Evolutionary conservation across 1,284 basidiomycete species (phyloP).

Genomic region (Hemileia vastatrix): DNA sequence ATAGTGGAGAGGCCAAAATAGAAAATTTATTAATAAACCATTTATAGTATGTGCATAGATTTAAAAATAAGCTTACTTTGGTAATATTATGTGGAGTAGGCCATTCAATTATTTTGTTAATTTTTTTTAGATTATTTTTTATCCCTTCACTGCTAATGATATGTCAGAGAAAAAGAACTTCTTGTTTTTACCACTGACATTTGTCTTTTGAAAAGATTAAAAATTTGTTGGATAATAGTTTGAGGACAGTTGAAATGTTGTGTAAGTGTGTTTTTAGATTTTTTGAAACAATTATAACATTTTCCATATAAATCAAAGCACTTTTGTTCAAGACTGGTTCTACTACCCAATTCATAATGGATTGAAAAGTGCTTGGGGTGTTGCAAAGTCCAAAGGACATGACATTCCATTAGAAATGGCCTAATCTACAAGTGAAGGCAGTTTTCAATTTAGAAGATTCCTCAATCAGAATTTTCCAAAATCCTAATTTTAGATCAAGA

Average conservation of each 20-base stretch:
- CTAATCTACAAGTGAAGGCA: neutral
- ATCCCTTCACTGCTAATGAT: neutral
- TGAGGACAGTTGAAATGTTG: neutral
- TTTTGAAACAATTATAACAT: slow-evolving; percentile 1
- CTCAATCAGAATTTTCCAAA: neutral
- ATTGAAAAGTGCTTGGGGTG: slow-evolving; percentile 34
- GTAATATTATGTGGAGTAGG: too few relatives aligned
- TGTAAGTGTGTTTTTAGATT: neutral
- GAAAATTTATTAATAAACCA: too few relatives aligned
- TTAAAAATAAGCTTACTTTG: too few relatives aligned
- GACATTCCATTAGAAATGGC: neutral
- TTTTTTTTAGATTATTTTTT: too few relatives aligned
- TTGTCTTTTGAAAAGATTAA: neutral
- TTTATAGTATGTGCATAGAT: too few relatives aligned
- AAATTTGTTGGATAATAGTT: neutral
- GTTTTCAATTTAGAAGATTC: neutral
- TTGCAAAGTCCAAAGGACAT: slow-evolving; percentile 24
- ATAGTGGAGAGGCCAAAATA: too few relatives aligned
- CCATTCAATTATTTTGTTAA: too few relatives aligned
- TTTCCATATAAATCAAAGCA: neutral
- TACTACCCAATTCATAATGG: slow-evolving; percentile 34
- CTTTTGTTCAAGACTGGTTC: neutral
- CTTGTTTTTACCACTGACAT: neutral
- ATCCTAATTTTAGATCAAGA: neutral
- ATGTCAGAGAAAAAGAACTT: neutral